Evolutionary conservation across 2,329 filamentous ascomycete genomes (phyloP).

Genomic region (Penicillium thymicola): DNA sequence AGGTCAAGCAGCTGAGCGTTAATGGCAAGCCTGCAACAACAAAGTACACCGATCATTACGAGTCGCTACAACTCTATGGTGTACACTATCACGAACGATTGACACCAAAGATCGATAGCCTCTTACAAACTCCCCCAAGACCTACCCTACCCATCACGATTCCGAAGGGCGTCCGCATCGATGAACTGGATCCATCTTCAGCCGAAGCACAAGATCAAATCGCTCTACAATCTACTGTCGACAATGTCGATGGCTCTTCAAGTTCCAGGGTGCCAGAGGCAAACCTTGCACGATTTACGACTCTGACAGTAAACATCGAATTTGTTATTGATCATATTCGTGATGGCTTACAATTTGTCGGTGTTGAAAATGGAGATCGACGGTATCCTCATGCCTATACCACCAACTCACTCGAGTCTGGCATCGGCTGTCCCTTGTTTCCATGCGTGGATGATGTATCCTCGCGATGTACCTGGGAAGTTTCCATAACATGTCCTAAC

Average conservation of each 20-base stretch:
- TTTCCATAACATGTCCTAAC: slow-evolving; percentile 80
- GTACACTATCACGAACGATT: slow-evolving; percentile 74
- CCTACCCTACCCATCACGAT: slow-evolving; percentile 59
- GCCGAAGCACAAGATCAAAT: slow-evolving; percentile 48
- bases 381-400: slow-evolving; percentile 93
- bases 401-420: slow-evolving; percentile 72
- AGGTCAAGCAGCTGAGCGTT: slow-evolving; percentile 51
- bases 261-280: slow-evolving; percentile 38
- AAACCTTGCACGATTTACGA: slow-evolving; percentile 51
- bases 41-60: slow-evolving; percentile 43
- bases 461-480: slow-evolving; percentile 79
- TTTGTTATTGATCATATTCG: slow-evolving; percentile 72
- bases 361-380: slow-evolving; percentile 72
- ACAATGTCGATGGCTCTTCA: slow-evolving; percentile 37
- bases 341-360: slow-evolving; percentile 89
- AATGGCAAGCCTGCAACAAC: slow-evolving; percentile 42
- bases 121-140: slow-evolving; percentile 51
- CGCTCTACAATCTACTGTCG: slow-evolving; percentile 39
- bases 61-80: slow-evolving; percentile 53
- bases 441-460: slow-evolving; percentile 87
- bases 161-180: slow-evolving; percentile 60
- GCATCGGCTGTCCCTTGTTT: slow-evolving; percentile 80
- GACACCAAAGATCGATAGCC: slow-evolving; percentile 62
- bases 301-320: slow-evolving; percentile 67
- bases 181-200: slow-evolving; percentile 56